Base-by-base conservation (phyloP, 352 stramenopile species). In the Aphanomyces invadans region DNA sequence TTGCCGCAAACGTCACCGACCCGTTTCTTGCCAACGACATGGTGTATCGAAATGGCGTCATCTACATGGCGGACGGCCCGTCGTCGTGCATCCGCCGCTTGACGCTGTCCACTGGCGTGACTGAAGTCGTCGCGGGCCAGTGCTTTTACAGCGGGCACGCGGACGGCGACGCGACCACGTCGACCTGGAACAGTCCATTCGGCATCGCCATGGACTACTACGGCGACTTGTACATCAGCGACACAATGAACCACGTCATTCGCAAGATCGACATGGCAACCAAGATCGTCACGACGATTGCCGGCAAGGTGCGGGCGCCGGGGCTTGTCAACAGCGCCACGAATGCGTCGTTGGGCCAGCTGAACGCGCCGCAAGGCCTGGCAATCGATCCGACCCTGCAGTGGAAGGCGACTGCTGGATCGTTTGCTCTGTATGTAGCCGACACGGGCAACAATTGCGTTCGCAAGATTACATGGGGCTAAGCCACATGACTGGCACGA, bases 391-490 rank as follows among this genome's bases (percentile, higher is more conserved):
- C 42, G 5, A 25, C 42, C 21, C 15, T 67, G 3, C 9, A 5
- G 19, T 67, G 60, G 60, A 46, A 48, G 23, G 83, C 88, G 70
- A 62, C 73, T n/a, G 75, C 84, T 38, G 90, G 90, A 17, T 54
- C 86, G 52, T 67, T 67, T 4, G 38, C 11, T 5, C 75, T 98
- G 11, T 97, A 97, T 52, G 93, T 98, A 1, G 95, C 95, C 0
- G 96, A 99, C 67, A 98, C 91, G 5, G 92, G 97, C 39, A 99
- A 99, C 68, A 89, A 98, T 68, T 72, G 97, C 4, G 82, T 99
- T 31, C 79, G 96, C 11, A 59, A 59, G 49, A 25, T 67, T 10
- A 33, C 60, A 29, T 65, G 21, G 12, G 44, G 44, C 9, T 52
- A 52, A 25, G 4, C n/a, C n/a, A n/a, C n/a, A n/a, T n/a, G n/a